Evolutionary conservation across 805 yeast species (phyloP).

Genomic region (Saturnispora sanitii): DNA sequence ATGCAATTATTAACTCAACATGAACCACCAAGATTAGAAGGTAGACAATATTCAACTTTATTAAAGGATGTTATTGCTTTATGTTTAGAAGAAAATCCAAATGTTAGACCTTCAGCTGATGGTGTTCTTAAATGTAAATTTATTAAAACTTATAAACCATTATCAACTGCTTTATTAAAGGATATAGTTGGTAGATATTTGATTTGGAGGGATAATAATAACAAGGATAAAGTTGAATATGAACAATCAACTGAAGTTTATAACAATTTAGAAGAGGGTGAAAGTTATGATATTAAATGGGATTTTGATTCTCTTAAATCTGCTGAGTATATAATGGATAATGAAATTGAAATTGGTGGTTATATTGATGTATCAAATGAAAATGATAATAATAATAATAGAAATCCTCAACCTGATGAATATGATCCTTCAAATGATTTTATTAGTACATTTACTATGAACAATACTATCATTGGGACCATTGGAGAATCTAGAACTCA

Average conservation of each 20-base stretch:
- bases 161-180: conserved; percentile 51
- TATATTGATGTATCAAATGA: not conserved
- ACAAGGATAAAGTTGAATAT: conserved; percentile 42
- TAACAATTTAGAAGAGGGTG: conserved; percentile 21
- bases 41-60: conserved; percentile 63
- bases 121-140: conserved; percentile 70
- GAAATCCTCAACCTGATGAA: not conserved
- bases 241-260: conserved; percentile 18
- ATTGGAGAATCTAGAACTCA: conserved; percentile 7
- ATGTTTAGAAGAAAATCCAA: conserved; percentile 90
- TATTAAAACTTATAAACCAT: conserved; percentile 49
- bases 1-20: conserved; percentile 88
- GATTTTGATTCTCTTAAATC: conserved; percentile 79
- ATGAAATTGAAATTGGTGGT: conserved; percentile 37
- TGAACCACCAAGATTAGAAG: conserved; percentile 92
- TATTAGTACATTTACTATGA: conserved; percentile 13
- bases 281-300: conserved; percentile 56
- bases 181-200: conserved; percentile 69
- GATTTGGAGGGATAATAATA: conserved; percentile 62
- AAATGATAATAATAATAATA: not conserved
- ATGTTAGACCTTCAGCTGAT: conserved; percentile 79
- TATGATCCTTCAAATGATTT: conserved; percentile 11
- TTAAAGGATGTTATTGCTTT: conserved; percentile 84
- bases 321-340: conserved; percentile 62
- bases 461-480: conserved; percentile 16